Evolutionary conservation across 768 basidiomycete species (phyloP).

Genomic region (Mycena capillaripes): DNA sequence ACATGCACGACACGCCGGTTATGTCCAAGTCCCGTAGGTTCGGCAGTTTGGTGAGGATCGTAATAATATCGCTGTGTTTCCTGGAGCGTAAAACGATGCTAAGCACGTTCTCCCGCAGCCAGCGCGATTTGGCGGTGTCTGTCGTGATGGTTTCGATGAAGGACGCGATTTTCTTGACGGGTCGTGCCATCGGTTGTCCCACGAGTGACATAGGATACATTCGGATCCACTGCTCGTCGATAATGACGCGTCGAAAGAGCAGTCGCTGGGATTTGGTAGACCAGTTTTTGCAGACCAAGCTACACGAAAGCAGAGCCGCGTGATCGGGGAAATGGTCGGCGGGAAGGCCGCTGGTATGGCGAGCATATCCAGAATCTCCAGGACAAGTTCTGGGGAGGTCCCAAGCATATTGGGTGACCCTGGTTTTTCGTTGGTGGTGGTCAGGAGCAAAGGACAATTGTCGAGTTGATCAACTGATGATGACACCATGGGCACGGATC

Average conservation of each 20-base stretch:
- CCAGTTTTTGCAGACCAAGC: neutral
- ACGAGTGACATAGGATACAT: too few species aligned
- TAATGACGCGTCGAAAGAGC: neutral
- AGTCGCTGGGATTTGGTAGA: neutral
- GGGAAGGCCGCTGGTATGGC: neutral
- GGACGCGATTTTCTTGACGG: neutral
- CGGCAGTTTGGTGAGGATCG: neutral
- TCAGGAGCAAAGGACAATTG: neutral
- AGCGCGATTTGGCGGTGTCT: conserved; percentile 6
- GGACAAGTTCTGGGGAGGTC: neutral
- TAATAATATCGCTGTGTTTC: neutral
- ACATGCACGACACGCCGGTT: neutral
- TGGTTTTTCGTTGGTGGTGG: neutral
- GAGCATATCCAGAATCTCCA: neutral
- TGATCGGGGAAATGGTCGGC: neutral
- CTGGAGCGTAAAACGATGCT: neutral
- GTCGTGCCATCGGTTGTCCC: too few species aligned
- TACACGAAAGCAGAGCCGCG: neutral
- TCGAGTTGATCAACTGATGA: too few species aligned
- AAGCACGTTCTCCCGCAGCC: neutral
- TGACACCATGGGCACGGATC: too few species aligned
- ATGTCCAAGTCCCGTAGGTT: conserved; percentile 13
- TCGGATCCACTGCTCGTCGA: neutral
- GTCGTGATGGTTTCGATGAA: neutral
- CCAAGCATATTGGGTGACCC: neutral